phyloP scores from a whole-genome alignment of 2,329 filamentous ascomycete genomes.

The Albophoma yamanashiensis region DNA sequence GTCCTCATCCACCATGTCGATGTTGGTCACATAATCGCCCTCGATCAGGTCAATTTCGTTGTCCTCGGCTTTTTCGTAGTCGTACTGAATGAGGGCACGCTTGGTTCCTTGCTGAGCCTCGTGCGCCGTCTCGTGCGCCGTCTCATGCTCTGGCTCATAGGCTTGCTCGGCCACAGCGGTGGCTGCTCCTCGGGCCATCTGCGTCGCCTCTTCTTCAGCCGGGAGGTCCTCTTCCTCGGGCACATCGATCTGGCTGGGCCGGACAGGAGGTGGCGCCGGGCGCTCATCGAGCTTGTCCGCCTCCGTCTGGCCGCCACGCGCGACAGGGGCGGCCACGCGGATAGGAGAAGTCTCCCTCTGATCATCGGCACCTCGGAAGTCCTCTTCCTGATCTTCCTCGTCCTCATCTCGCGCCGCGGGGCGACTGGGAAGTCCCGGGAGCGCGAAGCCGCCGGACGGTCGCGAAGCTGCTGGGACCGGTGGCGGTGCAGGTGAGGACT shows the following conservation, averaged over 20 bases:
- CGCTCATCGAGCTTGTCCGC: conserved; percentile 39
- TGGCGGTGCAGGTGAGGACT: conserved; percentile 32
- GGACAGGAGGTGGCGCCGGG: conserved; percentile 47
- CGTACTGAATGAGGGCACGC: conserved; percentile 75
- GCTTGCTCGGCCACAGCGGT: conserved; percentile 39
- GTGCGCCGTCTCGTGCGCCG: conserved; percentile 22
- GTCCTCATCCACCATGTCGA: conserved; percentile 95
- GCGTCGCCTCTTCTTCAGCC: conserved; percentile 52
- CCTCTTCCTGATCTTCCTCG: conserved; percentile 46
- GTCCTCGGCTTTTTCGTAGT: conserved; percentile 96
- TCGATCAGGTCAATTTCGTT: conserved; percentile 90
- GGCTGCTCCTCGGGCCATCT: conserved; percentile 47
- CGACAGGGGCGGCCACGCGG: conserved; percentile 76
- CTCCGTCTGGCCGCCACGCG: conserved; percentile 46
- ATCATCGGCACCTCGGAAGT: conserved; percentile 20
- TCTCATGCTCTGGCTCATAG: conserved; percentile 18
- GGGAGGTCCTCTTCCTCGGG: conserved; percentile 54
- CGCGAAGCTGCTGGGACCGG: conserved; percentile 50
- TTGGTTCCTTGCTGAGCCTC: conserved; percentile 39
- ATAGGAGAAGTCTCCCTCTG: conserved; percentile 63
- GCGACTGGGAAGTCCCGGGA: conserved; percentile 63
- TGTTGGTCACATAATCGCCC: conserved; percentile 79
- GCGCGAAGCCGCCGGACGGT: conserved; percentile 63
- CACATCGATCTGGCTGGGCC: conserved; percentile 51
- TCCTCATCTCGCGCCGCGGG: conserved; percentile 40